Conservation (phyloP, 2,329 filamentous ascomycete genomes). For the Aspergillus caelatus region DNA sequence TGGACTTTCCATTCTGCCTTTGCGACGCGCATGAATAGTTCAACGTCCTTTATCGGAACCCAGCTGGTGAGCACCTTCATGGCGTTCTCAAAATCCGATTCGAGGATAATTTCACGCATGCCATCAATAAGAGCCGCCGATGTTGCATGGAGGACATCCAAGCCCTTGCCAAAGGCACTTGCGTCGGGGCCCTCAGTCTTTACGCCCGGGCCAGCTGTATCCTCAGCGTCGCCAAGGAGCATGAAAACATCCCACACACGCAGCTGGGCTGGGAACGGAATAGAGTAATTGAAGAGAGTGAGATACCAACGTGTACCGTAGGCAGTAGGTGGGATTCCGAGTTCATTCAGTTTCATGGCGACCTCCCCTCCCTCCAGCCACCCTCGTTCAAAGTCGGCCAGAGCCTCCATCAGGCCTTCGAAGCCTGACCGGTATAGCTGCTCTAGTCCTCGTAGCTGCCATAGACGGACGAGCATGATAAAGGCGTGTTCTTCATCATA, state of each 20-base stretch:
- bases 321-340: slow-evolving; percentile 82
- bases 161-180: slow-evolving; percentile 61
- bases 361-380: slow-evolving; percentile 82
- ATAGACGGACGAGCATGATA: slow-evolving; percentile 94
- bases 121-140: slow-evolving; percentile 89
- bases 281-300: slow-evolving; percentile 94
- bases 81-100: slow-evolving; percentile 93
- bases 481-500: slow-evolving; percentile 95
- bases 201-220: slow-evolving; percentile 28
- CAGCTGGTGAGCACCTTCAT: slow-evolving; percentile 97
- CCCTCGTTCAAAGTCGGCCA: slow-evolving; percentile 79
- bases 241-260: slow-evolving; percentile 98
- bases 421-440: slow-evolving; percentile 84
- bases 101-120: slow-evolving; percentile 81
- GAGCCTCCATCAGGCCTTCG: slow-evolving; percentile 78
- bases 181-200: slow-evolving; percentile 26
- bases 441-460: slow-evolving; percentile 84
- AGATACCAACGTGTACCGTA: slow-evolving; percentile 98
- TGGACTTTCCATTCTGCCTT: slow-evolving; percentile 81
- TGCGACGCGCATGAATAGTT: slow-evolving; percentile 87
- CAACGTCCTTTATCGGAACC: slow-evolving; percentile 92
- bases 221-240: slow-evolving; percentile 78
- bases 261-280: slow-evolving; percentile 91
- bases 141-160: slow-evolving; percentile 88
- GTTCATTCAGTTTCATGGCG: slow-evolving; percentile 73